These are phyloP conservation scores for Aspergillus versicolor DNA, from an alignment of 2,329 filamentous ascomycete genomes.

Conservation along the genomic window DNA sequence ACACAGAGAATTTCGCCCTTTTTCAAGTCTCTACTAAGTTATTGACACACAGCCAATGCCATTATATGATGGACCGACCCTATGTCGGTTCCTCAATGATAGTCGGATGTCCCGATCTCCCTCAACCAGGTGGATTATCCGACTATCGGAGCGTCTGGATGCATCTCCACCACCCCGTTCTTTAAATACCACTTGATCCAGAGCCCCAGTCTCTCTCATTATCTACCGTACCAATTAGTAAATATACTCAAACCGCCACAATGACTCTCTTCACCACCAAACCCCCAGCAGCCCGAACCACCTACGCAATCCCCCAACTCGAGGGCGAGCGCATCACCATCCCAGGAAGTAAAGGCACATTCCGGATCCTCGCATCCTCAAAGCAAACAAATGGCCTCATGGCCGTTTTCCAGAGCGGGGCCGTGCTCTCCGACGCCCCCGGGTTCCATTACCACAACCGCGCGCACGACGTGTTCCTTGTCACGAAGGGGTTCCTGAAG, in stretches of 20 bases:
- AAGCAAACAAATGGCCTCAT: conserved; percentile 54
- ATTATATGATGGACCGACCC: too few relatives aligned
- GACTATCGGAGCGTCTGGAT: too few relatives aligned
- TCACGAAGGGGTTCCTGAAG: conserved; percentile 56
- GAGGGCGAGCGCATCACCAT: conserved; percentile 55
- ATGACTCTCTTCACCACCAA: conserved; percentile 28
- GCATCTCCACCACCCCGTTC: too few relatives aligned
- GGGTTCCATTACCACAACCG: conserved; percentile 60
- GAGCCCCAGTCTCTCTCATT: too few relatives aligned
- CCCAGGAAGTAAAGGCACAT: conserved; percentile 53
- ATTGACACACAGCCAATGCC: too few relatives aligned
- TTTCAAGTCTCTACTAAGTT: background rate
- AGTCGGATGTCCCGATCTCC: background rate
- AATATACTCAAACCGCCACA: background rate
- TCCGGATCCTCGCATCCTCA: conserved; percentile 52
- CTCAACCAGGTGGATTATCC: background rate
- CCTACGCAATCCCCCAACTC: conserved; percentile 50
- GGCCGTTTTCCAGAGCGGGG: conserved; percentile 52
- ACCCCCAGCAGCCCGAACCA: conserved; percentile 41
- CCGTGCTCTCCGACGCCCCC: conserved; percentile 37
- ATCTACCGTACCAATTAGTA: too few relatives aligned
- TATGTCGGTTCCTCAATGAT: background rate
- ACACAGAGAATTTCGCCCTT: background rate
- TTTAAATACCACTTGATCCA: too few relatives aligned
- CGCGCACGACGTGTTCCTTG: conserved; percentile 59